phyloP scores from a whole-genome alignment of 1,284 basidiomycete genomes.

The Mycosarcoma mackinlayi region DNA sequence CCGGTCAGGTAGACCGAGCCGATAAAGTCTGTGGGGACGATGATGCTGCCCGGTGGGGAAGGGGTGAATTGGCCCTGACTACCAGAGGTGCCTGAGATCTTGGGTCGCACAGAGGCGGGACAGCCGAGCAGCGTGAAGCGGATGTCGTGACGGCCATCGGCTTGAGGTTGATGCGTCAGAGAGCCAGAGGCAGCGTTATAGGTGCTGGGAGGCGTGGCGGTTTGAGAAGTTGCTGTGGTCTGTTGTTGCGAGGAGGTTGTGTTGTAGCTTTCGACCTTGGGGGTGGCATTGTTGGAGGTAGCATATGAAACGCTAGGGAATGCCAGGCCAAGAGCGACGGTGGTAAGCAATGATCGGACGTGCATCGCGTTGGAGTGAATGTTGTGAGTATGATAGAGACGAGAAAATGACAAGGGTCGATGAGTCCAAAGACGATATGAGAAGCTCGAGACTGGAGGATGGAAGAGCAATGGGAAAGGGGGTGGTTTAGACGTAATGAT shows the following conservation, averaged over 20 bases:
- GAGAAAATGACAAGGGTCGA: neutral
- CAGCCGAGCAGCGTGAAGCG: conserved; percentile 31
- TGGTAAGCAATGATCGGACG: conserved; percentile 10
- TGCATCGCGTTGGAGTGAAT: conserved; percentile 7
- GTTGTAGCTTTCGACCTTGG: conserved; percentile 1
- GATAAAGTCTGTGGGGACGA: conserved; percentile 38
- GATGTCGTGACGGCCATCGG: conserved; percentile 38
- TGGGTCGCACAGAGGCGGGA: conserved; percentile 20
- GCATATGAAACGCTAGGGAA: conserved; percentile 1
- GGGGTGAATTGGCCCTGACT: conserved; percentile 18
- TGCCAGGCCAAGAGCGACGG: conserved; percentile 12
- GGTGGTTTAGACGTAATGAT: too few species aligned
- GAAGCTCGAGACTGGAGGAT: too few species aligned
- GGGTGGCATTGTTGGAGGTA: neutral
- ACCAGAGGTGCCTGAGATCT: conserved; percentile 34
- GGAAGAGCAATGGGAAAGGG: too few species aligned
- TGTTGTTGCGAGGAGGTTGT: neutral
- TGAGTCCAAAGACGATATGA: too few species aligned
- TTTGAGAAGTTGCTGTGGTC: neutral
- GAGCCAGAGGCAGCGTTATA: conserved; percentile 17
- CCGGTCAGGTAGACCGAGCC: conserved; percentile 39
- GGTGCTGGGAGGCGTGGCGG: neutral
- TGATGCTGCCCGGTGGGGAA: conserved; percentile 17
- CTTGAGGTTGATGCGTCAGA: conserved; percentile 13
- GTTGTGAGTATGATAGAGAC: neutral